Evolutionary conservation across 1,139 yeast genomes (phyloP).

Genomic region (Taphrina sp.): DNA sequence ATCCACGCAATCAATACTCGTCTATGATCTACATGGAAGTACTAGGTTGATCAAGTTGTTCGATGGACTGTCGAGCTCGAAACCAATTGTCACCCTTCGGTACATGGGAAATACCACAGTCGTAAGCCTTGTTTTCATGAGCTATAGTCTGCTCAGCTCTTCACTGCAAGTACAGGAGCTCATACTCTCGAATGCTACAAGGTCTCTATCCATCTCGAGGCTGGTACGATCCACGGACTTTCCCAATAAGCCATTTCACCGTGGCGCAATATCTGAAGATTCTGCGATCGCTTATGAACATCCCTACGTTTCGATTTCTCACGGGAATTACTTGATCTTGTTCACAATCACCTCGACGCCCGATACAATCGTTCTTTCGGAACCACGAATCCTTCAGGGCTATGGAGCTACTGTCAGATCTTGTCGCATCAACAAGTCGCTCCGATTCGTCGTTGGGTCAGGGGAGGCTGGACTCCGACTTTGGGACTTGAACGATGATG

Average conservation of each 20-base stretch:
- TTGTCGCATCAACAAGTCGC: background rate
- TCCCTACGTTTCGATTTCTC: constrained; percentile 6
- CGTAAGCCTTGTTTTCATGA: constrained; percentile 1
- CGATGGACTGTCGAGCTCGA: too few species aligned
- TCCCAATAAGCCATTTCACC: background rate
- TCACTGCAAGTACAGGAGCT: background rate
- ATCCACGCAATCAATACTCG: background rate
- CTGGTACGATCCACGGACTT: background rate
- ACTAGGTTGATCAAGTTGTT: too few species aligned
- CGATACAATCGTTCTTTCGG: background rate
- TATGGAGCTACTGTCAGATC: background rate
- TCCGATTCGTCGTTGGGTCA: constrained; percentile 16
- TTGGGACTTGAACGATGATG: constrained; percentile 1
- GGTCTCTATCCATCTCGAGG: background rate
- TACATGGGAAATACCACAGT: background rate
- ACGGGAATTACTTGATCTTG: background rate
- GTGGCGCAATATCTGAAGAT: too few species aligned
- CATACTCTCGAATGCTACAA: background rate
- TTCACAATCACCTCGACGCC: constrained; percentile 2
- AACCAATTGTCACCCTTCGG: background rate
- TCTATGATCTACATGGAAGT: background rate
- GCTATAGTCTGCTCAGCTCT: background rate
- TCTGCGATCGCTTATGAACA: constrained; percentile 7
- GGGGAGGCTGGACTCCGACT: constrained; percentile 6
- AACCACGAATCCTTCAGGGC: background rate